Conservation (phyloP, 164 flowering plant species). For the Umbellularia californica region DNA sequence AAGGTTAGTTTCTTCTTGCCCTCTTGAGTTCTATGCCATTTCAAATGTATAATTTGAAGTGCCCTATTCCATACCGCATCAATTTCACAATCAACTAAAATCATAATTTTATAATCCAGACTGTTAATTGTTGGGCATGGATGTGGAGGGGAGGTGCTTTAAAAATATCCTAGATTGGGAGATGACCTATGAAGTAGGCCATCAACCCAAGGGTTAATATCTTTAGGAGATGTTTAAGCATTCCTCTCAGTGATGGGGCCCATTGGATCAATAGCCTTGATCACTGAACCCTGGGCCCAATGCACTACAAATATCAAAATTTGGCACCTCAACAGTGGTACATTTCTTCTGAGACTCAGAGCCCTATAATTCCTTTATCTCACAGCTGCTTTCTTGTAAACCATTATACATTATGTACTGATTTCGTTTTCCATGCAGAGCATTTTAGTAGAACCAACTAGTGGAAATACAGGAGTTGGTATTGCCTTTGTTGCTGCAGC, state of each 20-base stretch:
- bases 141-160: background rate
- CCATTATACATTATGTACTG: background rate
- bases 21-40: background rate
- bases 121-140: background rate
- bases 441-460: constrained; percentile 74
- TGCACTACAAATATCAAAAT: background rate
- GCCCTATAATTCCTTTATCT: background rate
- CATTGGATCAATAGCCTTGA: background rate
- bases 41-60: background rate
- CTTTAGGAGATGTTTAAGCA: background rate
- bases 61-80: background rate
- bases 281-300: background rate
- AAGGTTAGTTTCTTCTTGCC: constrained; percentile 41
- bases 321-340: background rate
- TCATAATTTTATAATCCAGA: background rate
- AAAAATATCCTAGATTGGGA: background rate
- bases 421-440: constrained; percentile 35
- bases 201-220: background rate
- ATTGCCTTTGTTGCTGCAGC: constrained; percentile 82
- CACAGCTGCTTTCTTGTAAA: background rate
- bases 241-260: background rate
- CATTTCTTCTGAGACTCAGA: background rate
- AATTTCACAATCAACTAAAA: background rate
- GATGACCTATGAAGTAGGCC: background rate
- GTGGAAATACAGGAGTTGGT: constrained; percentile 82